Evolutionary conservation across 2,329 filamentous ascomycete genomes (phyloP).

Genomic region (Peltaster fructicola): DNA sequence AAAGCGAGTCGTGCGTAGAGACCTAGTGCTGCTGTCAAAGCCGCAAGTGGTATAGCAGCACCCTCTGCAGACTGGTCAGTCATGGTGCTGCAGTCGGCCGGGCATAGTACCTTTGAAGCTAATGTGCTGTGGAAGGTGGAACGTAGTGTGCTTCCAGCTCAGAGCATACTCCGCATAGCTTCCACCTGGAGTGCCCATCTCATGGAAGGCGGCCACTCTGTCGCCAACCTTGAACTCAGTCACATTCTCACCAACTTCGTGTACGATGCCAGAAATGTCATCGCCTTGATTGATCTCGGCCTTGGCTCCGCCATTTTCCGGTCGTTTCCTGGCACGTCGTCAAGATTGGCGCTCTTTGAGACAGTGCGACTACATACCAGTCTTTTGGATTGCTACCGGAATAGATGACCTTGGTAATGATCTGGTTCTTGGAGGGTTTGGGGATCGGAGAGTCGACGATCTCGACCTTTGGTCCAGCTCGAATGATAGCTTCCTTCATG

Average conservation of each 20-base stretch:
- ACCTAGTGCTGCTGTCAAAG: slow-evolving; percentile 29
- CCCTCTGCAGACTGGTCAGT: slow-evolving; percentile 17
- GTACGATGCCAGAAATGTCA: slow-evolving; percentile 26
- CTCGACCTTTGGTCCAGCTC: slow-evolving; percentile 18
- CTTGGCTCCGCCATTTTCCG: slow-evolving; percentile 5
- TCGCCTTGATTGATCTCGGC: slow-evolving; percentile 14
- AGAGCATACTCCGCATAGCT: slow-evolving; percentile 46
- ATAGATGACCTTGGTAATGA: slow-evolving; percentile 17
- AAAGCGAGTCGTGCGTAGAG: slow-evolving; percentile 26
- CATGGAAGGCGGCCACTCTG: slow-evolving; percentile 37
- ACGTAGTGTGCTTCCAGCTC: slow-evolving; percentile 37
- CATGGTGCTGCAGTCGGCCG: too few species aligned
- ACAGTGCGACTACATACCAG: slow-evolving; percentile 7
- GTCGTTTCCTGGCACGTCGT: slow-evolving; percentile 4
- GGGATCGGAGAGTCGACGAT: slow-evolving; percentile 26
- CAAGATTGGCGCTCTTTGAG: not conserved
- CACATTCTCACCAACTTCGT: slow-evolving; percentile 37
- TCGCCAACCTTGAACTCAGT: slow-evolving; percentile 41
- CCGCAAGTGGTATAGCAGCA: slow-evolving; percentile 28
- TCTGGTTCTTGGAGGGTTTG: slow-evolving; percentile 16
- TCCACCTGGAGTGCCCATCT: slow-evolving; percentile 33
- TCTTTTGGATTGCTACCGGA: slow-evolving; percentile 18
- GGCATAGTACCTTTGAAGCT: slow-evolving; percentile 33
- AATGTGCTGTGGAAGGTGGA: slow-evolving; percentile 32
- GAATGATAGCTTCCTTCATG: slow-evolving; percentile 22